Base-by-base conservation (phyloP, 2,329 filamentous ascomycete species). In the Colletotrichum magnum region DNA sequence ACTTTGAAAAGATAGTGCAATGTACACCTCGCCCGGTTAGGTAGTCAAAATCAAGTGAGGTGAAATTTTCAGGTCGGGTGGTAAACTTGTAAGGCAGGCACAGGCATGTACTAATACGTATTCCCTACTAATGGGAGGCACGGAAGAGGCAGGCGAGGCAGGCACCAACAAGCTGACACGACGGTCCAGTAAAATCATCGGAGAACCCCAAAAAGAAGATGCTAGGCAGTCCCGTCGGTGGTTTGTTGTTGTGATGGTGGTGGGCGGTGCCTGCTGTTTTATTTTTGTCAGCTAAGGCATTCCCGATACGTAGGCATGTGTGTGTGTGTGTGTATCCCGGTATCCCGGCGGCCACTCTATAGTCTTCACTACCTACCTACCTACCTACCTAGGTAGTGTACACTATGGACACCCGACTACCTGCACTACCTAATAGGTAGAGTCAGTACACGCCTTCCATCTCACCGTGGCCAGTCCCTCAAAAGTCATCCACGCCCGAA, bases 221-320 rank as follows among this genome's bases (percentile, higher is more conserved):
- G 48, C 66, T 59, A 24, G 21, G 21, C 21, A 24, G 21, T 24
- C 21, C 21, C 21, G 47, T 41, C 36, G 18, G 32, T 10, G 32
- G 32, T 10, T 36, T 36, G 32, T 36, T 21, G 32, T 45, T 36
- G 24, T 39, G 36, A 43, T 39, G 32, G 41, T 54, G 48, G 56
- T 60, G 50, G 61, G 62, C 47, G 48, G 65, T 64, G 48, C 54
- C 48, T 47, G 36, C 51, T 39, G 61, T 59, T 58, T 60, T 69
- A 66, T 66, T 66, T 69, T 69, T 66, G 62, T 56, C 51, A 57
- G 62, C 56, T 36, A 43, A 69, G 62, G 43, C 54, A 66, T 69
- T 66, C 66, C 56, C 50, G 18, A 32, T 50, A 21, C 28, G 32
- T 36, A 36, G 32, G 32, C 32, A 36, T 36, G 32, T 36, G 32